A percentile compares a stretch with the other conserved stretches of the same genome.
Evolutionary conservation across 257 asterid species (phyloP).

Genomic region (Przewalskia tangutica): DNA sequence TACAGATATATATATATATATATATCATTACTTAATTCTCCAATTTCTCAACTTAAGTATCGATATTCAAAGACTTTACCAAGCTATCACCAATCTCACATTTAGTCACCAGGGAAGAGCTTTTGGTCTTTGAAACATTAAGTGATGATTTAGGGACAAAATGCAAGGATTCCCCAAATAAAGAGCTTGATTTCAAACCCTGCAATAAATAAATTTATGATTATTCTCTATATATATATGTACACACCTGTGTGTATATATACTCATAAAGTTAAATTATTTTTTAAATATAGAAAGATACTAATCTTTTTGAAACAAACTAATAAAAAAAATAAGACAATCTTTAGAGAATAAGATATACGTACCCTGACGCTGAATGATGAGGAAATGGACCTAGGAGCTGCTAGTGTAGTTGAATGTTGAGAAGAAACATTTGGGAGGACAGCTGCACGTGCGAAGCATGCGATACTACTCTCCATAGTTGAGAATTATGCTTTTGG

Average conservation of each 20-base stretch:
- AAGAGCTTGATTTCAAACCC: slow-evolving; percentile 69
- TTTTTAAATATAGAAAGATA: too few relatives aligned
- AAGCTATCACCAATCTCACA: slow-evolving; percentile 94
- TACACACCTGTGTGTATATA: too few relatives aligned
- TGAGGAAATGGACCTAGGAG: slow-evolving; percentile 31
- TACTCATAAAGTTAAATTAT: too few relatives aligned
- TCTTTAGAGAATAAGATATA: too few relatives aligned
- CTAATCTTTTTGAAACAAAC: too few relatives aligned
- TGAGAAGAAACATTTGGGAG: slow-evolving; percentile 61
- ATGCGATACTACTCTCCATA: slow-evolving; percentile 72
- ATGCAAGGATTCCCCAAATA: slow-evolving; percentile 68
- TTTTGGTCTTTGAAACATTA: slow-evolving; percentile 37
- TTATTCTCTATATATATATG: too few relatives aligned
- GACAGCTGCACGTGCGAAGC: slow-evolving; percentile 52
- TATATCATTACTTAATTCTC: too few relatives aligned
- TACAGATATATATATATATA: too few relatives aligned
- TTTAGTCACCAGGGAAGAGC: slow-evolving; percentile 46
- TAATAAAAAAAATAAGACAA: not conserved
- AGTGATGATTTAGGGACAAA: slow-evolving; percentile 42
- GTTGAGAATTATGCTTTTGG: too few relatives aligned
- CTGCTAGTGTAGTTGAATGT: slow-evolving; percentile 39
- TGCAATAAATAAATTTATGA: slow-evolving; percentile 17
- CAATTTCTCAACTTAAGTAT: not conserved
- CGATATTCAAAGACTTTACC: slow-evolving; percentile 32
- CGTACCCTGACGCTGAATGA: slow-evolving; percentile 48